Evolutionary conservation across 2,329 filamentous ascomycete genomes (phyloP), one percentile per base, ranked within the genome.

Genomic region (Colletotrichum noveboracense): DNA sequence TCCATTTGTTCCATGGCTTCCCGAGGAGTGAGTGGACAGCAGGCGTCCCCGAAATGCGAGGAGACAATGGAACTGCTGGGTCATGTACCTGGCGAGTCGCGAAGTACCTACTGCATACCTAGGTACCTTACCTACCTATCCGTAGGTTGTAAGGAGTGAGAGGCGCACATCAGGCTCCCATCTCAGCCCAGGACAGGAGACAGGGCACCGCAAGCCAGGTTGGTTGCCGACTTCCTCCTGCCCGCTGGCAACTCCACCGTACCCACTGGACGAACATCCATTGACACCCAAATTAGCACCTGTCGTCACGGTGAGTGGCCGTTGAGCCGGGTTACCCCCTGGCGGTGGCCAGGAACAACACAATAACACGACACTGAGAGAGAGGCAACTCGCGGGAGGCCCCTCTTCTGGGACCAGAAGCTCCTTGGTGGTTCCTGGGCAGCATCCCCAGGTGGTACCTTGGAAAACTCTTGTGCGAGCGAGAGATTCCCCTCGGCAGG

Each of bases 301-400:
- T 65, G 69, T 75, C 73, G 73, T 75, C 70, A 75, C 69, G 64
- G 73, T 75, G 73, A 75, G 62, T 61, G 62, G 70, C 62, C 56
- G 62, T 30, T 21, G 34, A 66, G 73, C 70, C 64, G 43, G 73
- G 70, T n/a, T 72, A 55, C 56, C 48, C 61, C 72, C 62, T 73
- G 72, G 55, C 60, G 21, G 13, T 58, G 70, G 36, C 48, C 69
- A 73, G 70, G 73, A 65, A 75, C 69, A 58, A 56, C 24, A 48
- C 67, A 48, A 64, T 43, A n/a, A 70, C 71, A 60, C 24, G 24
- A 48, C 43, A 48, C 43, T 21, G 43, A 21, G 21, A 67, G 55
- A 52, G 55, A 52, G 52, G 61, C 38, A 71, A 32, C 55, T 67
- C 34, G 73, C 43, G 67, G 67, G 32, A 43, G 55, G 18, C n/a